Conservation (phyloP, 768 basidiomycete genomes). For the Coprinellus aureogranulatus region DNA sequence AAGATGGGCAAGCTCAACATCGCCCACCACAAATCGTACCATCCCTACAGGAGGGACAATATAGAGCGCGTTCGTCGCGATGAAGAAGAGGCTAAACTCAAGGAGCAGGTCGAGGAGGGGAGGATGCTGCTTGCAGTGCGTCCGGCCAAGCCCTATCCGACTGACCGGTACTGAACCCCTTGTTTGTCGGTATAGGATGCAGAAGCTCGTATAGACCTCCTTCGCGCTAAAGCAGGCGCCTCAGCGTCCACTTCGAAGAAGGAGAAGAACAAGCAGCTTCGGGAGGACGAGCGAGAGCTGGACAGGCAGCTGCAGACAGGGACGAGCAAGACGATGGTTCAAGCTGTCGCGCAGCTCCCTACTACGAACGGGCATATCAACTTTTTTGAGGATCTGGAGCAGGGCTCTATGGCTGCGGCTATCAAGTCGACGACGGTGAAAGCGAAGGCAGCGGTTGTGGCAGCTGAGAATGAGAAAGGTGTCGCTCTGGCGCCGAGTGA, state of each 20-base stretch:
- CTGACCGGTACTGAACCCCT: conserved; percentile 10
- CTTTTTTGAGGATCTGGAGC: conserved; percentile 79
- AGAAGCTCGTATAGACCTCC: conserved; percentile 68
- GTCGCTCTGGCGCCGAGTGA: conserved; percentile 69
- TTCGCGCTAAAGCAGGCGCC: conserved; percentile 61
- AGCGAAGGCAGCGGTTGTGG: conserved; percentile 16
- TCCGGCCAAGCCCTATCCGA: conserved; percentile 9
- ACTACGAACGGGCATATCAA: conserved; percentile 73
- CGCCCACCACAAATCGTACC: conserved; percentile 89
- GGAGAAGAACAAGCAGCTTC: conserved; percentile 36
- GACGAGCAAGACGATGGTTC: conserved; percentile 31
- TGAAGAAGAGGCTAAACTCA: conserved; percentile 71
- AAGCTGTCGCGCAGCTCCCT: conserved; percentile 35
- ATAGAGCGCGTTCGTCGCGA: conserved; percentile 77
- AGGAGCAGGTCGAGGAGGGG: conserved; percentile 70
- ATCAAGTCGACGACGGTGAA: conserved; percentile 52
- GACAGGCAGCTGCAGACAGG: conserved; percentile 14
- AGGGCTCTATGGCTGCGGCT: conserved; percentile 45
- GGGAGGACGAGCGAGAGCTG: conserved; percentile 35
- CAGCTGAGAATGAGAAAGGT: conserved; percentile 65
- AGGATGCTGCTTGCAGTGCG: conserved; percentile 68
- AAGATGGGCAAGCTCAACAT: conserved; percentile 83
- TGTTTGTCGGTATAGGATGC: conserved; percentile 53
- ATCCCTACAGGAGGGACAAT: conserved; percentile 82
- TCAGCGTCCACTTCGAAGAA: conserved; percentile 17